Base-by-base conservation (phyloP, 176 grass and related monocot species). In the Oryza rufipogon region DNA sequence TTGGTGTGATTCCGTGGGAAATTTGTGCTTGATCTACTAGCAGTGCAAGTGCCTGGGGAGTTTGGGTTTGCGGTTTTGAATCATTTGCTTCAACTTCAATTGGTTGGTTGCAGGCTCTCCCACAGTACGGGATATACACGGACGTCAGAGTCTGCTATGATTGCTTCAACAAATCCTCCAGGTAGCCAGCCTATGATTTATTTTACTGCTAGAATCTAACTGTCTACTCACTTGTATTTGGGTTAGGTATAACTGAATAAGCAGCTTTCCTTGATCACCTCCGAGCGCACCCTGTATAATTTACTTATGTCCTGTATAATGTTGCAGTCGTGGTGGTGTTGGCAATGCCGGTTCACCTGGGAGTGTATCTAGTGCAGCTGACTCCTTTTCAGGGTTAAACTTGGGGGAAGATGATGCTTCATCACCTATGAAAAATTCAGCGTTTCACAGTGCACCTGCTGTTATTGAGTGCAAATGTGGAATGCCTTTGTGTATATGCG, bases 401-500 rank as follows among this genome's bases (percentile, higher is more conserved):
- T 77, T 96, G 66, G 80, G 74, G 79, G 51, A 93, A 3, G 86
- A 94, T 64, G 82, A 84, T 49, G 54, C 9, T 87, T 87, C 81
- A 10, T 70, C 51, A 9, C 77, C 84, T 76, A 78, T 14, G 26
- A 74, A 80, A 42, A 87, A 52, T 33, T 82, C 61, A 20, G 45
- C 71, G 46, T 76, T 80, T 86, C 63, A 74, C n/a, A 79, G 36
- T 73, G 15, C 78, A 13, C 39, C 81, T 61, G 49, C 44, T 46
- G 32, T 84, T 81, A 73, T 84, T 7, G 93, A 96, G 71, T 99
- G 97, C 86, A 99, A 94, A 76, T 99, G 97, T 74, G 90, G 97
- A 78, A 96, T 99, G 97, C 93, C 97, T 88, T 87, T 99, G 81
- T 99, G 97, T 73, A 99, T 99, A 87, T 99, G 97, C 9, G 93